Evolutionary conservation across 169 alveolate species (phyloP).

Genomic region (Theileria orientalis): DNA sequence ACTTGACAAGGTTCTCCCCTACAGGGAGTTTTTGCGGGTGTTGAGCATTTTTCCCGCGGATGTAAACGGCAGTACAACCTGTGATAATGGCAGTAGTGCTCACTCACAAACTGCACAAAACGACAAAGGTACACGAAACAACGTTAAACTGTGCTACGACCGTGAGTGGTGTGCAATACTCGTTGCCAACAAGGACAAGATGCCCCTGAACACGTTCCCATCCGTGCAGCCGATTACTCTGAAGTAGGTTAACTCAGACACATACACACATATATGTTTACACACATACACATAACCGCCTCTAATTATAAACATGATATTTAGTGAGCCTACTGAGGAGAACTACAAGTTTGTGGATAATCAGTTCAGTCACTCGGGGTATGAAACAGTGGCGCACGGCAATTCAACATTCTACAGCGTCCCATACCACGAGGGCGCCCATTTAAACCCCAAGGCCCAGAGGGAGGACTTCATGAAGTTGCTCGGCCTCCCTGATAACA

Average conservation of each 20-base stretch:
- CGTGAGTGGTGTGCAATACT: conserved; percentile 58
- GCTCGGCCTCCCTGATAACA: conserved; percentile 22
- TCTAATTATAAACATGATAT: neutral
- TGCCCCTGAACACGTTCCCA: conserved; percentile 65
- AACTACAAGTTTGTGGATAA: conserved; percentile 5
- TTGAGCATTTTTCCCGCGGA: conserved; percentile 29
- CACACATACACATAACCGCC: neutral
- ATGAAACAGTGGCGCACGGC: neutral
- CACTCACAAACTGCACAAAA: neutral
- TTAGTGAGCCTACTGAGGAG: conserved; percentile 45
- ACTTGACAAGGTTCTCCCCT: conserved; percentile 49
- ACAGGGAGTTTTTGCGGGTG: conserved; percentile 40
- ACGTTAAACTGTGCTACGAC: conserved; percentile 45
- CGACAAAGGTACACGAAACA: neutral
- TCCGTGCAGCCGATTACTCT: conserved; percentile 32
- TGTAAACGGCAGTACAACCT: neutral
- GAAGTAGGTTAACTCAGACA: conserved; percentile 11
- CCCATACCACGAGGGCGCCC: neutral
- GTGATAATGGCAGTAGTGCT: neutral
- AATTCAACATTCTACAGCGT: neutral
- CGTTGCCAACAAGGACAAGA: conserved; percentile 25
- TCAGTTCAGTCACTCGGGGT: neutral
- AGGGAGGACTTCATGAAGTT: conserved; percentile 34
- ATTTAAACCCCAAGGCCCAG: conserved; percentile 31
- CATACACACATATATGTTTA: neutral